Evolutionary conservation across 805 yeast species (phyloP).

Genomic region (Spathaspora sp.): DNA sequence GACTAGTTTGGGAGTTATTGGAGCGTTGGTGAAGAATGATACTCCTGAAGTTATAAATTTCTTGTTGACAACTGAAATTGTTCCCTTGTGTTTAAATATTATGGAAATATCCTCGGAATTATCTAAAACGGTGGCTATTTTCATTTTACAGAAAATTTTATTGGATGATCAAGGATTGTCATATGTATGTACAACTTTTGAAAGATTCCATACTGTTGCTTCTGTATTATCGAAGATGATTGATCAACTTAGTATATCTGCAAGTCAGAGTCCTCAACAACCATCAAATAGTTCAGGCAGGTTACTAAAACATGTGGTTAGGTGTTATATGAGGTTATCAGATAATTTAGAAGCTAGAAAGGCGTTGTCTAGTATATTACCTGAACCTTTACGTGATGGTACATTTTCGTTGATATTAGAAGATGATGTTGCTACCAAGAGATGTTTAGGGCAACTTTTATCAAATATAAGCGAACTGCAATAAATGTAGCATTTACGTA

Average conservation of each 20-base stretch:
- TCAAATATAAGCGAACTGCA: slow-evolving; percentile 48
- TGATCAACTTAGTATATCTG: slow-evolving; percentile 53
- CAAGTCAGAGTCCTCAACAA: slow-evolving; percentile 13
- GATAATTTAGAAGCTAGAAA: slow-evolving; percentile 90
- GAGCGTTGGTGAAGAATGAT: slow-evolving; percentile 94
- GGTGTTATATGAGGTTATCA: slow-evolving; percentile 86
- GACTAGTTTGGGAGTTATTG: slow-evolving; percentile 93
- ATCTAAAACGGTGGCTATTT: slow-evolving; percentile 93
- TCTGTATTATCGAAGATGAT: slow-evolving; percentile 86
- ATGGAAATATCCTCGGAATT: slow-evolving; percentile 95
- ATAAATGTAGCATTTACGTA: background rate
- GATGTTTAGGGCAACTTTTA: slow-evolving; percentile 80
- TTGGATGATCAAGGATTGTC: slow-evolving; percentile 88
- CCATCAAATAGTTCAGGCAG: slow-evolving; percentile 61
- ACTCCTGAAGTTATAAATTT: slow-evolving; percentile 93
- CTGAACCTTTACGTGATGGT: slow-evolving; percentile 83
- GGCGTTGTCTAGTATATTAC: slow-evolving; percentile 76
- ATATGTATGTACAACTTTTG: slow-evolving; percentile 93
- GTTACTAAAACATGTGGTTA: slow-evolving; percentile 84
- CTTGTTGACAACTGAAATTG: slow-evolving; percentile 90
- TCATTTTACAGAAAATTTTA: slow-evolving; percentile 88
- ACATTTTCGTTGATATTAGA: slow-evolving; percentile 75
- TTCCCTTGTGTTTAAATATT: slow-evolving; percentile 88
- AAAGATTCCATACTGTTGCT: slow-evolving; percentile 90
- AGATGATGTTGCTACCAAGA: slow-evolving; percentile 85